phyloP scores from a whole-genome alignment of 768 basidiomycete genomes.

The Psilocybe azurescens region DNA sequence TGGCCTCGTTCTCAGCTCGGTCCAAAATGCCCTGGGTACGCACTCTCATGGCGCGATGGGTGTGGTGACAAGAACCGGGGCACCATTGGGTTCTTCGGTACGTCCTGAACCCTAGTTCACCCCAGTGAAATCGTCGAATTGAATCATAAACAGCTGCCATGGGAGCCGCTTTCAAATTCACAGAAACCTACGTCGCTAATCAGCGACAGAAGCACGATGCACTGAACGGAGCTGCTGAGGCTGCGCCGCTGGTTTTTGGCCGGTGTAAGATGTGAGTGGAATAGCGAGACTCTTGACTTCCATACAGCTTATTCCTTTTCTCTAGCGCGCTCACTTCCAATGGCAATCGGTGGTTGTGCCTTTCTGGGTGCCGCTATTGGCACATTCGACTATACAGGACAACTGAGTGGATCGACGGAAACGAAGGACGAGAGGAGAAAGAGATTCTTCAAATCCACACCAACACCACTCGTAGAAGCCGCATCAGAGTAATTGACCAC shows the following conservation, averaged over 20 bases:
- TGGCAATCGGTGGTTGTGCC: conserved; percentile 80
- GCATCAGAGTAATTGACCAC: conserved; percentile 32
- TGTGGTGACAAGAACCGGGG: conserved; percentile 87
- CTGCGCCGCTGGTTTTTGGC: conserved; percentile 92
- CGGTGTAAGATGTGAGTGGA: conserved; percentile 71
- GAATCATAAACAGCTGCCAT: conserved; percentile 70
- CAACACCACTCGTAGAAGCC: conserved; percentile 42
- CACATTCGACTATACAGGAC: conserved; percentile 78
- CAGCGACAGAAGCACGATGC: conserved; percentile 78
- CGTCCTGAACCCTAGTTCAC: conserved; percentile 31
- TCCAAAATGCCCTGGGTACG: conserved; percentile 80
- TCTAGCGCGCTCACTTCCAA: conserved; percentile 81
- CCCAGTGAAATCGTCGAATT: neutral
- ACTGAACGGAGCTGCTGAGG: conserved; percentile 86
- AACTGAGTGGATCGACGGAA: conserved; percentile 49
- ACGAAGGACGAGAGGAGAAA: conserved; percentile 72
- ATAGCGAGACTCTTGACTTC: conserved; percentile 25
- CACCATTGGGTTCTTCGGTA: conserved; percentile 92
- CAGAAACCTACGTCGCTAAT: conserved; percentile 84
- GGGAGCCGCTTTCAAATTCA: conserved; percentile 85
- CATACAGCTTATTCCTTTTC: neutral
- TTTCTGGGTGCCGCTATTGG: conserved; percentile 82
- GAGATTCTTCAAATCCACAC: conserved; percentile 83
- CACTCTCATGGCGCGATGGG: conserved; percentile 86
- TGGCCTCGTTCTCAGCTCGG: conserved; percentile 68